Conservation (phyloP, 805 yeast genomes). For the Kazachstania africana region DNA sequence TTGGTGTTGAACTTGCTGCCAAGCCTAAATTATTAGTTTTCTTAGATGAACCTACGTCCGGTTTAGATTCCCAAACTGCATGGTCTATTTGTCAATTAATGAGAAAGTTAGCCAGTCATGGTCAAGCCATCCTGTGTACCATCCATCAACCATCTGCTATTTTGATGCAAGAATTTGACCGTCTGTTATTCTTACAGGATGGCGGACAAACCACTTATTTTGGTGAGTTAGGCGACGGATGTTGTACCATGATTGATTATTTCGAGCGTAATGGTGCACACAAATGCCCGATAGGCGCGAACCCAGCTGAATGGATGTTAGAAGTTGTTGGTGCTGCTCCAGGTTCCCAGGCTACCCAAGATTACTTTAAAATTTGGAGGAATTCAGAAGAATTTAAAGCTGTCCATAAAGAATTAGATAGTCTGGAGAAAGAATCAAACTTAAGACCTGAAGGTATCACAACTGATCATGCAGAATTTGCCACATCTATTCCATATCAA, state of each 20-base stretch:
- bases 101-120: constrained; percentile 45
- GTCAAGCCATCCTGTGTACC: constrained; percentile 58
- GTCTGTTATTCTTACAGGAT: constrained; percentile 52
- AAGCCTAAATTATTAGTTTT: constrained; percentile 45
- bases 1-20: constrained; percentile 55
- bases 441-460: constrained; percentile 18
- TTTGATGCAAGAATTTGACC: constrained; percentile 64
- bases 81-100: constrained; percentile 51
- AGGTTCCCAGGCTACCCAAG: constrained; percentile 61
- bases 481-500: constrained; percentile 35
- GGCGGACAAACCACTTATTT: constrained; percentile 71
- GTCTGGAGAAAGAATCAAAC: constrained; percentile 50
- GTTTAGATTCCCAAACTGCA: constrained; percentile 45
- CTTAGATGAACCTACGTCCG: constrained; percentile 61
- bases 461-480: constrained; percentile 29
- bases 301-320: constrained; percentile 90
- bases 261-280: constrained; percentile 57
- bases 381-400: constrained; percentile 50
- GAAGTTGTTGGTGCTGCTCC: constrained; percentile 78
- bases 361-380: constrained; percentile 69
- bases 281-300: constrained; percentile 55
- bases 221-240: constrained; percentile 55
- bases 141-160: constrained; percentile 73
- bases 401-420: constrained; percentile 46
- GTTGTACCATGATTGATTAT: constrained; percentile 45